phyloP scores from a whole-genome alignment of 2,329 filamentous ascomycete genomes.

The Clarireedia sp. region DNA sequence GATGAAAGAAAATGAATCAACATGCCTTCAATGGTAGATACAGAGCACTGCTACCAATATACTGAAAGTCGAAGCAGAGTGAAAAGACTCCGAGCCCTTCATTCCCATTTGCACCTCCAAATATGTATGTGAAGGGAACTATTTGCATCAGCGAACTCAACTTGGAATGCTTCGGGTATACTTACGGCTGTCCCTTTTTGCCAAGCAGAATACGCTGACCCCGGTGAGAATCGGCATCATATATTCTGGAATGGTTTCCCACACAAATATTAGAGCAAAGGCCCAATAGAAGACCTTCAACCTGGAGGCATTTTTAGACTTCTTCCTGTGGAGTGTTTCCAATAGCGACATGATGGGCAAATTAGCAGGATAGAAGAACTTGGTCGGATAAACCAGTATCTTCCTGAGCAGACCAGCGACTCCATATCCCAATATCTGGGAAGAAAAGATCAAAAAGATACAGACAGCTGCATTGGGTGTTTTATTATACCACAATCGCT shows the following conservation, averaged over 20 bases:
- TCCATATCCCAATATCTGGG: slow-evolving; percentile 55
- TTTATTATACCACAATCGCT: slow-evolving; percentile 44
- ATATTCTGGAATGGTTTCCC: slow-evolving; percentile 9
- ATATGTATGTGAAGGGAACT: slow-evolving; percentile 38
- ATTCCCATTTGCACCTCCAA: slow-evolving; percentile 39
- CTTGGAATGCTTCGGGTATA: background rate
- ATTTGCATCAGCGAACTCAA: background rate
- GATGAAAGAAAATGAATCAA: background rate
- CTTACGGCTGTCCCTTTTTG: slow-evolving; percentile 31
- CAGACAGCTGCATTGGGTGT: slow-evolving; percentile 32
- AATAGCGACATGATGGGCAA: slow-evolving; percentile 37
- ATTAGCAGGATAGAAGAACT: slow-evolving; percentile 58
- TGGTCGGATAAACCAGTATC: slow-evolving; percentile 50
- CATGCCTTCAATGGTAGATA: slow-evolving; percentile 23
- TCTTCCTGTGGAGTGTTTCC: slow-evolving; percentile 34
- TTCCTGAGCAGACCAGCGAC: slow-evolving; percentile 50
- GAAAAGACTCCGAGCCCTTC: slow-evolving; percentile 33
- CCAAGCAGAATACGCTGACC: slow-evolving; percentile 38
- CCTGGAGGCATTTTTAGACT: slow-evolving; percentile 32
- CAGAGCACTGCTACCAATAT: slow-evolving; percentile 29
- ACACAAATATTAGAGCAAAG: slow-evolving; percentile 13
- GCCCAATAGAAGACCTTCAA: slow-evolving; percentile 33
- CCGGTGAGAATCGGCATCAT: slow-evolving; percentile 40
- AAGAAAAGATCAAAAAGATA: slow-evolving; percentile 50
- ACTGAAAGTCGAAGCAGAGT: slow-evolving; percentile 37